phyloP scores from a whole-genome alignment of 2,329 filamentous ascomycete genomes.

The Fusarium setosum region DNA sequence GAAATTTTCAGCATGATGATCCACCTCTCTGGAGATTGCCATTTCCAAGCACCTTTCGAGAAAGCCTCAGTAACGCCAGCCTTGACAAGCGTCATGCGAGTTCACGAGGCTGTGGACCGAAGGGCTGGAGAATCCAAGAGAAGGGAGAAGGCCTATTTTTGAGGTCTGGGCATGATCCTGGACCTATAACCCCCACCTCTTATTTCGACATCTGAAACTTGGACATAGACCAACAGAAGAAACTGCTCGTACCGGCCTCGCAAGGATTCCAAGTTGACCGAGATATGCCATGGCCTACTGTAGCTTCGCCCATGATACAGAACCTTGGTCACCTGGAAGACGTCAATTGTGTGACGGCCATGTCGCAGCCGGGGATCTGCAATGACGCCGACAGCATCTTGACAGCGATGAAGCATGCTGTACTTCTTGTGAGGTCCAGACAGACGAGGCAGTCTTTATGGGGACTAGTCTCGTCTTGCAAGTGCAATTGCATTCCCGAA shows the following conservation, averaged over 20 bases:
- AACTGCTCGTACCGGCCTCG: conserved; percentile 1
- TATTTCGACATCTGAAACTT: conserved; percentile 29
- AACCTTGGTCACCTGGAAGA: conserved; percentile 25
- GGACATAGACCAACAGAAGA: conserved; percentile 18
- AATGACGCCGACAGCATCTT: conserved; percentile 26
- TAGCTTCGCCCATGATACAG: conserved; percentile 15
- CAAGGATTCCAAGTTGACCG: conserved; percentile 20
- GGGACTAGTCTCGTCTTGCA: conserved; percentile 38
- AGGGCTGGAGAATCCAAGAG: conserved; percentile 21
- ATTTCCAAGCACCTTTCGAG: conserved; percentile 31
- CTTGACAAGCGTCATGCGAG: conserved; percentile 28
- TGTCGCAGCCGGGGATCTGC: conserved; percentile 35
- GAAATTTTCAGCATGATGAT: conserved; percentile 40
- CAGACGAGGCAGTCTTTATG: conserved; percentile 17
- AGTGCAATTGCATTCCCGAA: conserved; percentile 37
- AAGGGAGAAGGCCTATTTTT: conserved; percentile 26
- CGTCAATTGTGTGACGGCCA: conserved; percentile 32
- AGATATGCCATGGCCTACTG: conserved; percentile 7
- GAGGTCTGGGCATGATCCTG: conserved; percentile 11
- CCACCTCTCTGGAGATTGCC: conserved; percentile 39
- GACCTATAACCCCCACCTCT: conserved; percentile 24
- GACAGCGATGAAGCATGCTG: conserved; percentile 20
- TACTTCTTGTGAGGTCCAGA: conserved; percentile 21
- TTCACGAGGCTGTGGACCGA: conserved; percentile 34
- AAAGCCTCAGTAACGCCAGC: conserved; percentile 18